Evolutionary conservation across 2,329 filamentous ascomycete species (phyloP).

Genomic region (Phialophora tarda): DNA sequence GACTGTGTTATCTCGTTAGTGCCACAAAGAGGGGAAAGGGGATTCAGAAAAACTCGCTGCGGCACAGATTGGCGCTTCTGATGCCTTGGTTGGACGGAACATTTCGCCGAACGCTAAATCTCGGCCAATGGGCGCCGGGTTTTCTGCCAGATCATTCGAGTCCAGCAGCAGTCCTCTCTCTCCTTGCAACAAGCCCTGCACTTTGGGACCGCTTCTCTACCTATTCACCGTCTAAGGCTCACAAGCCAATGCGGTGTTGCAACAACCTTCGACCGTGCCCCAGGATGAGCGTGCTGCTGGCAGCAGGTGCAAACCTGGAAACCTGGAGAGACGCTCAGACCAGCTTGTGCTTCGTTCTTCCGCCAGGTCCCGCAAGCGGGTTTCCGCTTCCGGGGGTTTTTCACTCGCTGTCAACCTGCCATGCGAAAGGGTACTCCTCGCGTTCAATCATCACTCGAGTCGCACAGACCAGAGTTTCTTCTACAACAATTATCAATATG

Average conservation of each 20-base stretch:
- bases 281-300: conserved; percentile 1
- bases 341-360: conserved; percentile 3
- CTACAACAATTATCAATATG: conserved; percentile 13
- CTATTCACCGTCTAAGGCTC: background rate
- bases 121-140: conserved; percentile 3
- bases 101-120: background rate
- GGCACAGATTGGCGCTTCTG: background rate
- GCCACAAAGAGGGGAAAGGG: background rate
- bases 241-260: background rate
- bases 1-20: conserved; percentile 4
- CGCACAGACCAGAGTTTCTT: background rate
- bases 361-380: conserved; percentile 24
- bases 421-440: background rate
- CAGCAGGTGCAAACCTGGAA: background rate
- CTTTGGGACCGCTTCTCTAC: no score
- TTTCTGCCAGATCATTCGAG: conserved; percentile 7
- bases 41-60: background rate
- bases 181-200: background rate
- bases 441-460: background rate
- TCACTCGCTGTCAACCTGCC: background rate
- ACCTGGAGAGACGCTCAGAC: conserved; percentile 10
- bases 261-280: background rate
- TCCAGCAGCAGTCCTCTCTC: background rate
- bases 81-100: conserved; percentile 1
- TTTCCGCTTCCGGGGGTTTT: conserved; percentile 16